Conservation (phyloP, 2,329 filamentous ascomycete species). For the Hyphodiscus sp. region DNA sequence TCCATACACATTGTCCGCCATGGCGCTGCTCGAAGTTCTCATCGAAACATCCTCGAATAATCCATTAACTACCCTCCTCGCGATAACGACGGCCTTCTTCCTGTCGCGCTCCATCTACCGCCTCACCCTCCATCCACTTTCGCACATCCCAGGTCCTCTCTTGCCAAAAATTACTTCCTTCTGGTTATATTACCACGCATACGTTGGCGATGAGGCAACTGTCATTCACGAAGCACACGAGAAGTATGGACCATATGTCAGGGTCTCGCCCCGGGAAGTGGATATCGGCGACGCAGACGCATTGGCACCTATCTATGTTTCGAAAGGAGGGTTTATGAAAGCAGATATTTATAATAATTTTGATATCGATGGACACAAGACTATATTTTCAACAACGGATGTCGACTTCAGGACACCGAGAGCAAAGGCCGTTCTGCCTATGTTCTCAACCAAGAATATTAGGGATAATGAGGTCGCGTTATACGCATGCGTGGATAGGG, state of each 20-base stretch:
- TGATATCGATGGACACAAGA: constrained; percentile 47
- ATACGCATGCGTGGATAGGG: constrained; percentile 35
- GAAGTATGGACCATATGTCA: constrained; percentile 29
- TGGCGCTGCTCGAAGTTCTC: constrained; percentile 11
- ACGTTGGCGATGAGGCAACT: constrained; percentile 30
- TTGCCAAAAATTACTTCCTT: constrained; percentile 28
- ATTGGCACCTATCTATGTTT: constrained; percentile 41
- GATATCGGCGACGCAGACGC: constrained; percentile 30
- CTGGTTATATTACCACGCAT: constrained; percentile 33
- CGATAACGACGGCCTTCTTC: constrained; percentile 9
- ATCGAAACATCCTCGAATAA: constrained; percentile 1
- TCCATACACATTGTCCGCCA: background rate
- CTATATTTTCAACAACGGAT: constrained; percentile 45
- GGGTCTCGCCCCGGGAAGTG: constrained; percentile 31
- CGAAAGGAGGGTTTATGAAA: constrained; percentile 47
- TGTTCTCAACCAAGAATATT: constrained; percentile 44
- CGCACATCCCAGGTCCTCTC: constrained; percentile 34
- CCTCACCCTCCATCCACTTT: constrained; percentile 34
- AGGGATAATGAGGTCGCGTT: constrained; percentile 34
- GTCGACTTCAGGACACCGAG: constrained; percentile 35
- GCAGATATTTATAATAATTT: constrained; percentile 47
- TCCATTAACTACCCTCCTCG: constrained; percentile 7
- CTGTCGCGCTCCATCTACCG: constrained; percentile 27
- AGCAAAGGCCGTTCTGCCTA: constrained; percentile 42
- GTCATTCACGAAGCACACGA: constrained; percentile 23